phyloP scores from a whole-genome alignment of 371 early-diverging fungal species.

The Mucor ambiguus region DNA sequence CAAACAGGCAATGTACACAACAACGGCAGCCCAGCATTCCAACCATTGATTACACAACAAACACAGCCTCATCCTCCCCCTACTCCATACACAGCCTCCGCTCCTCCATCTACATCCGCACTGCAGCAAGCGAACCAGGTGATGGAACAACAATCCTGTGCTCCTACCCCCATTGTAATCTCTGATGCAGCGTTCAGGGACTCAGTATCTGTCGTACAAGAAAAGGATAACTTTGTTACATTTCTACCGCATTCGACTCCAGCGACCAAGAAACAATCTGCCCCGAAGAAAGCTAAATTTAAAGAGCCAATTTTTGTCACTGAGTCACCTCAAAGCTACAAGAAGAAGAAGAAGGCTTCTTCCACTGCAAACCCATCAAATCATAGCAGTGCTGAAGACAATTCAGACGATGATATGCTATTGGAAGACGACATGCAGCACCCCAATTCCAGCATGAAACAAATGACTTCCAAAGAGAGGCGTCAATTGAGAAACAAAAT shows the following conservation, averaged over 20 bases:
- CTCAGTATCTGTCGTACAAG: constrained; percentile 5
- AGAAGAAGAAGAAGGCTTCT: constrained; percentile 20
- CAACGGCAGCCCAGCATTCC: not conserved
- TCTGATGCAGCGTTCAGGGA: not conserved
- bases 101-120: not conserved
- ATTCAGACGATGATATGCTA: constrained; percentile 23
- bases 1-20: not conserved
- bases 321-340: constrained; percentile 22
- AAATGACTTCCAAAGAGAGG: constrained; percentile 75
- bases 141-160: not conserved
- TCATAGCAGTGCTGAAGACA: constrained; percentile 20
- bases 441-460: constrained; percentile 33
- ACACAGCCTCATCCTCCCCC: not conserved
- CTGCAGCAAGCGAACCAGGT: not conserved
- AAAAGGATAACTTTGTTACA: constrained; percentile 19
- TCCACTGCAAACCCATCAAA: not conserved
- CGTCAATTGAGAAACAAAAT: constrained; percentile 88
- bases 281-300: constrained; percentile 14
- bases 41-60: not conserved
- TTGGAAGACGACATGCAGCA: constrained; percentile 16
- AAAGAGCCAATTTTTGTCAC: constrained; percentile 29
- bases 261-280: not conserved
- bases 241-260: constrained; percentile 7
- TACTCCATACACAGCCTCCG: not conserved
- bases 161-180: not conserved